Conservation (phyloP, 441 rosid genomes). For the Gossypium davidsonii region DNA sequence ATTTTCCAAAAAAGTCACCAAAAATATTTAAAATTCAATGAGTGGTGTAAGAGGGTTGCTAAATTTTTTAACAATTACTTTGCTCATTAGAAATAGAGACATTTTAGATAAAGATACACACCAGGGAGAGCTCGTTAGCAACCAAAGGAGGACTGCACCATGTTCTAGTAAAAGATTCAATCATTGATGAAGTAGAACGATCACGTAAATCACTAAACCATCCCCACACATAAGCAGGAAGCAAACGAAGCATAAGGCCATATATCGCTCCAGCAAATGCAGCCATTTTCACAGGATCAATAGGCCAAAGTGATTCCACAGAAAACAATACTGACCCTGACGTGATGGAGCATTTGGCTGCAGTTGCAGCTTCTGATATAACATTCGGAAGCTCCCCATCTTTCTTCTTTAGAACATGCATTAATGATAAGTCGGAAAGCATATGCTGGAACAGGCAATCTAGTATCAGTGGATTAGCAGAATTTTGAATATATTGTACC, state of each 20-base stretch:
- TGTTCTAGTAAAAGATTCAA: constrained; percentile 79
- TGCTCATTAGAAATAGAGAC: background rate
- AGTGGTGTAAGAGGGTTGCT: background rate
- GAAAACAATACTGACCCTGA: constrained; percentile 58
- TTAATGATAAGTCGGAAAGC: constrained; percentile 51
- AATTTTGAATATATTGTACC: constrained; percentile 78
- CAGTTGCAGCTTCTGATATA: constrained; percentile 57
- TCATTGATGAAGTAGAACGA: constrained; percentile 54
- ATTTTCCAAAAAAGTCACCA: background rate
- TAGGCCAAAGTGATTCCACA: constrained; percentile 83
- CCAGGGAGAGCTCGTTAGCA: constrained; percentile 84
- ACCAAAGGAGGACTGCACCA: constrained; percentile 94
- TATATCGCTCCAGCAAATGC: constrained; percentile 80
- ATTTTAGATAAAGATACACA: constrained; percentile 23
- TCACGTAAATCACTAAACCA: constrained; percentile 90
- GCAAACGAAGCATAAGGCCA: constrained; percentile 77
- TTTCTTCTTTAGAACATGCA: constrained; percentile 64
- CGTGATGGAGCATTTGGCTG: constrained; percentile 58
- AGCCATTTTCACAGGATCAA: constrained; percentile 56
- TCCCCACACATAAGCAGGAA: constrained; percentile 90
- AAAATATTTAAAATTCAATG: background rate
- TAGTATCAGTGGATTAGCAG: constrained; percentile 52
- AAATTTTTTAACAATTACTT: background rate
- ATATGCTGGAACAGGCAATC: constrained; percentile 94
- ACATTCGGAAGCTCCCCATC: constrained; percentile 57